Conservation (phyloP, 2,329 filamentous ascomycete species). For the Lasiodiplodia citricola region DNA sequence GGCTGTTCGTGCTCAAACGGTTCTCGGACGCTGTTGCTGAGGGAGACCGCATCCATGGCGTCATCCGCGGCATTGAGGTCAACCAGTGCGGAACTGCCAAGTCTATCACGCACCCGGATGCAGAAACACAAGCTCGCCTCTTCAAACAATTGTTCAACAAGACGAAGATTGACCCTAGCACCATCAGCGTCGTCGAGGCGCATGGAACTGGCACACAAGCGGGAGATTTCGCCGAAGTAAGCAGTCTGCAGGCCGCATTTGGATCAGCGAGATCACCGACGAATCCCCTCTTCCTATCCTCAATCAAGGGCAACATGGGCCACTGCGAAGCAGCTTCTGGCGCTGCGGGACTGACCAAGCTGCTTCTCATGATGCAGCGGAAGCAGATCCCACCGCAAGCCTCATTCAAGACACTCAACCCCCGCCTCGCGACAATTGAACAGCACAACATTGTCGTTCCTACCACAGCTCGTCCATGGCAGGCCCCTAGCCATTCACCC, state of each 20-base stretch:
- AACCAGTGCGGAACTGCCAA: constrained; percentile 18
- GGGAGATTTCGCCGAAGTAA: constrained; percentile 46
- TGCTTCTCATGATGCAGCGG: constrained; percentile 34
- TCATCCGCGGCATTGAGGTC: constrained; percentile 37
- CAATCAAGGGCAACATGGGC: constrained; percentile 37
- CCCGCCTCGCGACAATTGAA: constrained; percentile 25
- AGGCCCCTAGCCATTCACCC: constrained; percentile 21
- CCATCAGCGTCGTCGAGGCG: constrained; percentile 31
- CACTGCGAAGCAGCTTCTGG: constrained; percentile 41
- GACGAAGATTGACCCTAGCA: constrained; percentile 5
- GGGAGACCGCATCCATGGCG: constrained; percentile 52
- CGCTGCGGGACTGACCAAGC: constrained; percentile 35
- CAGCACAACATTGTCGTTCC: constrained; percentile 31
- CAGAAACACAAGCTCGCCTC: constrained; percentile 23
- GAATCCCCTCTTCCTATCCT: constrained; percentile 27
- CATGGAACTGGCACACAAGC: constrained; percentile 66
- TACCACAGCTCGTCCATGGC: constrained; percentile 25
- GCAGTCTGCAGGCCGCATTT: constrained; percentile 24
- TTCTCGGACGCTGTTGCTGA: constrained; percentile 57
- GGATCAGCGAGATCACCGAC: not conserved
- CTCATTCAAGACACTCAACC: constrained; percentile 30
- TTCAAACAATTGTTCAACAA: constrained; percentile 14
- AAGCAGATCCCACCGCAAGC: constrained; percentile 31
- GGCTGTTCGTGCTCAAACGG: constrained; percentile 55
- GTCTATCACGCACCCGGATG: constrained; percentile 28